phyloP scores from a whole-genome alignment of 169 alveolate species.

The Eimeria necatrix region DNA sequence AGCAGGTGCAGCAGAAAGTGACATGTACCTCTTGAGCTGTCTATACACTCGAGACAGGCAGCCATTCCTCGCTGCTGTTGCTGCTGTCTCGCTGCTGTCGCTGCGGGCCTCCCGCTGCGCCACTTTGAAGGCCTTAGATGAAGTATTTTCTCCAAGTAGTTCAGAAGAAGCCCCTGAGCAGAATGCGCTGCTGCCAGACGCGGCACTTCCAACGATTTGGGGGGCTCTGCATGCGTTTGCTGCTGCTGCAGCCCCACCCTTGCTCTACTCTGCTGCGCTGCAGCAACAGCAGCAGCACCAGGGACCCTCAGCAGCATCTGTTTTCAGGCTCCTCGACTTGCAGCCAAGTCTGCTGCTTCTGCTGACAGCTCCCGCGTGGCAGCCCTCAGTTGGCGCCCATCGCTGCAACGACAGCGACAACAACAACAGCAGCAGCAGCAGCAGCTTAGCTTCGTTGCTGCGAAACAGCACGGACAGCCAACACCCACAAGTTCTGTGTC shows the following conservation, averaged over 20 bases:
- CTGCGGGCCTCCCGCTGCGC: constrained; percentile 18
- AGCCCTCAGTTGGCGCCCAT: not conserved
- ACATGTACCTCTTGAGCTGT: constrained; percentile 64
- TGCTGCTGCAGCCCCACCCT: constrained; percentile 66
- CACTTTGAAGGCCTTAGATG: not conserved
- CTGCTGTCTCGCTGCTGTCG: constrained; percentile 51
- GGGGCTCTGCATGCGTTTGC: constrained; percentile 67
- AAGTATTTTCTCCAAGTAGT: not conserved
- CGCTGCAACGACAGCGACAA: constrained; percentile 3
- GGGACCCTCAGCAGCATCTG: not conserved
- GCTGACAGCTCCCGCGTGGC: constrained; percentile 69
- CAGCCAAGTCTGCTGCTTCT: constrained; percentile 66
- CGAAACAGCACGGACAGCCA: constrained; percentile 1
- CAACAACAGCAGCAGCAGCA: constrained; percentile 60
- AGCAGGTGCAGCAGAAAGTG: constrained; percentile 59
- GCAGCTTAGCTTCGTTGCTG: not conserved
- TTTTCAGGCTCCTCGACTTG: not conserved
- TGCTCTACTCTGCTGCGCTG: not conserved
- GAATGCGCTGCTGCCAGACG: constrained; percentile 52
- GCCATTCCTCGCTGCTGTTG: constrained; percentile 75
- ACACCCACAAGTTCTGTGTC: not conserved
- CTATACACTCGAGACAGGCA: constrained; percentile 72
- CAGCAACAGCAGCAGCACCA: constrained; percentile 69
- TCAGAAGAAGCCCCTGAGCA: not conserved
- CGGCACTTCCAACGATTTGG: constrained; percentile 44